phyloP scores from a whole-genome alignment of 2,329 filamentous ascomycete genomes.

The Penicillium sp. region DNA sequence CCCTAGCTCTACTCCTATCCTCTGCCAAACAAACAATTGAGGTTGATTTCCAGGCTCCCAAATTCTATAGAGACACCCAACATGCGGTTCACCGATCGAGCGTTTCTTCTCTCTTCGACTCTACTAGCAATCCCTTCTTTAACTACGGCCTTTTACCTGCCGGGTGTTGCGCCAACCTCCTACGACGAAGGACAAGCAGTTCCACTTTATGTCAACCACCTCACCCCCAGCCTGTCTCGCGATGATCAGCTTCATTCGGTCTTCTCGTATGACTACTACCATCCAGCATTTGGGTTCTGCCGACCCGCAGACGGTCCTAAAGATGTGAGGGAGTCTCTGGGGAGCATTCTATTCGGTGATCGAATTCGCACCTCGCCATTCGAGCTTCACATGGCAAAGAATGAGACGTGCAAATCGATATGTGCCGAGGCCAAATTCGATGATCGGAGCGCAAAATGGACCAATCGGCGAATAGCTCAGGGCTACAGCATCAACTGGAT shows the following conservation, averaged over 20 bases:
- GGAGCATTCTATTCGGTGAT: constrained; percentile 96
- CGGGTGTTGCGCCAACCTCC: constrained; percentile 89
- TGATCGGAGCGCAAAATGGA: constrained; percentile 67
- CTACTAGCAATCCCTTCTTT: constrained; percentile 34
- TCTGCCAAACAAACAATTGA: constrained; percentile 13
- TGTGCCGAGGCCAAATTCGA: constrained; percentile 69
- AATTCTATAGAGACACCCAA: constrained; percentile 21
- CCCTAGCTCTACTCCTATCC: background rate
- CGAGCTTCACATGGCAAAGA: constrained; percentile 77
- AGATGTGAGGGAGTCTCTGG: constrained; percentile 81
- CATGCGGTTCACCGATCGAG: constrained; percentile 37
- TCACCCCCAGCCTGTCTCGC: constrained; percentile 77
- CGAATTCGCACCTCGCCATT: constrained; percentile 96
- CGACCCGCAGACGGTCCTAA: constrained; percentile 71
- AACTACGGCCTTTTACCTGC: constrained; percentile 82
- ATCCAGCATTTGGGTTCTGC: constrained; percentile 84
- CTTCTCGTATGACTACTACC: constrained; percentile 95
- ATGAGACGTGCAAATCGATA: constrained; percentile 81
- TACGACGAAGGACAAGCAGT: constrained; percentile 79
- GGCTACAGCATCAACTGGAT: constrained; percentile 95
- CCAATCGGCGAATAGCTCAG: constrained; percentile 77
- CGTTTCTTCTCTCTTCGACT: constrained; percentile 29
- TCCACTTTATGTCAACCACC: constrained; percentile 86
- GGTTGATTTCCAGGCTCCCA: constrained; percentile 14
- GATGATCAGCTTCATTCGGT: constrained; percentile 87